Evolutionary conservation across 331 rosid genomes (phyloP), one percentile per base, ranked within the genome.

Genomic region (Phaseolus coccineus): DNA sequence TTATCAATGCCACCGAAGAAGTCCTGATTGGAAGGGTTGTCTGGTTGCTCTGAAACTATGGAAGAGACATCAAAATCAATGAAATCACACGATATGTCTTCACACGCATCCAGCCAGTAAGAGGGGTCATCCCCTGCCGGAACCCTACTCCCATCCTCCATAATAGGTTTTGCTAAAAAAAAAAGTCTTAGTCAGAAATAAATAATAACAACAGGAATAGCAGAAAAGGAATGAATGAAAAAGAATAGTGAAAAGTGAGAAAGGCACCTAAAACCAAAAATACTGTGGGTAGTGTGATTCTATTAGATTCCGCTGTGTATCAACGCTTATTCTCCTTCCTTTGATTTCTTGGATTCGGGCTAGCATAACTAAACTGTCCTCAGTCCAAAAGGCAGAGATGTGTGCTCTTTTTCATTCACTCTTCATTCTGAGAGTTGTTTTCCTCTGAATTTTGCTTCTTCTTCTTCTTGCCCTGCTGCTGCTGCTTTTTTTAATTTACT

Each of bases 1-100:
- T 78, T 91, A 81, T 96, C 99, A 79, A 96, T 88, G 27, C 98
- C 99, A 11, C 99, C 98, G n/a, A 96, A 96, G 78, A 96, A 96
- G 80, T 91, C 97, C 85, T 88, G 98, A 81, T 77, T 81, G 84
- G 85, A 79, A 74, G 75, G 51, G 37, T 70, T 85, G 42, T 79
- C 88, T 8, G 52, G 87, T 62, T 81, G 86, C 3, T 76, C 90
- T 2, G 93, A 80, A 13, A 73, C 81, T 24, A 81, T 25, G 19
- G 89, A 77, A 13, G 84, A 82, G 27, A 71, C 82, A 37, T 84
- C 93, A 57, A 90, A 87, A 82, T 91, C 96, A 53, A 89, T 88
- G 63, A 92, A 81, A 79, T 94, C 98, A 48, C 97, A 94, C 7
- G 98, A 63, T 16, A 94, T 88, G 75, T 93, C 97, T 78, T 91